A percentile compares a stretch with the other conserved stretches of the same genome.
phyloP scores from a whole-genome alignment of 768 basidiomycete genomes.

The Boletales sp. region DNA sequence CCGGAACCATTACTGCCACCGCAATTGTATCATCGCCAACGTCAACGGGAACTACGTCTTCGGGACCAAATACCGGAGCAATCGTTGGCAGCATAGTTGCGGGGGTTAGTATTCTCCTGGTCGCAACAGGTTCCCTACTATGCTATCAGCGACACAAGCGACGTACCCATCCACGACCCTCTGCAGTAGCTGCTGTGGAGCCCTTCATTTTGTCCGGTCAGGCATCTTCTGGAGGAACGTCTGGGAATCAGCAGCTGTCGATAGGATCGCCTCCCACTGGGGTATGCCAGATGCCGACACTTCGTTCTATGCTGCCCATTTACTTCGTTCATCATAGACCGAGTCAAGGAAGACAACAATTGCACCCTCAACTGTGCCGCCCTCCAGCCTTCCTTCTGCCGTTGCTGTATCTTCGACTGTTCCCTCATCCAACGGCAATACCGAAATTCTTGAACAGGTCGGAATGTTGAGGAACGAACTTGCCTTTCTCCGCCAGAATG shows the following conservation, averaged over 20 bases:
- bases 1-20: too few species aligned
- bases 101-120: background rate
- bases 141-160: conserved; percentile 1
- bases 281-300: background rate
- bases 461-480: conserved; percentile 6
- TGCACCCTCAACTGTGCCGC: too few species aligned
- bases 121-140: background rate
- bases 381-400: too few species aligned
- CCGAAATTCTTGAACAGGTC: conserved; percentile 2
- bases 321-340: background rate
- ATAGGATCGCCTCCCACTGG: background rate
- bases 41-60: background rate
- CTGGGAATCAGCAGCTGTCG: too few species aligned
- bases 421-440: background rate
- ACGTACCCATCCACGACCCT: background rate
- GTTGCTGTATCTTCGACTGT: background rate
- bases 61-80: background rate
- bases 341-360: background rate
- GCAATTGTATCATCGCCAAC: too few species aligned
- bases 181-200: background rate
- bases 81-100: conserved; percentile 7
- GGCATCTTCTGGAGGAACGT: background rate
- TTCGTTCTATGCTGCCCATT: too few species aligned
- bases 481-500: conserved; percentile 4
- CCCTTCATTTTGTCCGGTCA: background rate